Evolutionary conservation across 176 grass and related monocot species (phyloP).

Genomic region (Raddia distichophylla): DNA sequence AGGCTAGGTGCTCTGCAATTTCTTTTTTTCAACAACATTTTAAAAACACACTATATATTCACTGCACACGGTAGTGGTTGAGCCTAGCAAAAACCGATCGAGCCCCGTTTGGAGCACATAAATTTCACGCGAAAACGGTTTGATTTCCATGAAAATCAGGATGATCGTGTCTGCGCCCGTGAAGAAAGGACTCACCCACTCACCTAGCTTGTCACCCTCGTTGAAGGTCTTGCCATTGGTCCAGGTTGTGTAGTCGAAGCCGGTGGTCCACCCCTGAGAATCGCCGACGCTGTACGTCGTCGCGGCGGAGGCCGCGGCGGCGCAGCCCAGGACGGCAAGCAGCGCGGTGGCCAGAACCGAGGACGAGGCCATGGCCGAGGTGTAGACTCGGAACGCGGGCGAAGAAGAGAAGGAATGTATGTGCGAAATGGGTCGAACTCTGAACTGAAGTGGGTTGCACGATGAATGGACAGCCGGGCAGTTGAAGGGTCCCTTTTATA

Average conservation of each 20-base stretch:
- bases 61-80: no score
- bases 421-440: not conserved
- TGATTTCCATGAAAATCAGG: no score
- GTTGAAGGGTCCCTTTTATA: slow-evolving; percentile 40
- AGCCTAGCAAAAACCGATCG: no score
- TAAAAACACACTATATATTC: no score
- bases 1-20: no score
- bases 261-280: slow-evolving; percentile 39
- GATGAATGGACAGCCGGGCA: slow-evolving; percentile 22
- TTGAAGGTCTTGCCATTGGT: slow-evolving; percentile 35
- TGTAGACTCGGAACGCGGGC: not conserved
- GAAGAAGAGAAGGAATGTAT: not conserved
- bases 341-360: slow-evolving; percentile 43
- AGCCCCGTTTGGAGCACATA: no score
- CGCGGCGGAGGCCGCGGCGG: slow-evolving; percentile 42
- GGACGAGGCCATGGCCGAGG: slow-evolving; percentile 45
- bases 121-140: no score
- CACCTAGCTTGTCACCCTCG: slow-evolving; percentile 62
- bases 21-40: no score
- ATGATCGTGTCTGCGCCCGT: not conserved
- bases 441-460: not conserved
- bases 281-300: slow-evolving; percentile 59
- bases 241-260: slow-evolving; percentile 50
- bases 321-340: slow-evolving; percentile 57
- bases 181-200: slow-evolving; percentile 45